Evolutionary conservation across 495 filamentous ascomycete species (phyloP), one percentile per base, ranked within the genome.

Genomic region (Usnea hakonensis): DNA sequence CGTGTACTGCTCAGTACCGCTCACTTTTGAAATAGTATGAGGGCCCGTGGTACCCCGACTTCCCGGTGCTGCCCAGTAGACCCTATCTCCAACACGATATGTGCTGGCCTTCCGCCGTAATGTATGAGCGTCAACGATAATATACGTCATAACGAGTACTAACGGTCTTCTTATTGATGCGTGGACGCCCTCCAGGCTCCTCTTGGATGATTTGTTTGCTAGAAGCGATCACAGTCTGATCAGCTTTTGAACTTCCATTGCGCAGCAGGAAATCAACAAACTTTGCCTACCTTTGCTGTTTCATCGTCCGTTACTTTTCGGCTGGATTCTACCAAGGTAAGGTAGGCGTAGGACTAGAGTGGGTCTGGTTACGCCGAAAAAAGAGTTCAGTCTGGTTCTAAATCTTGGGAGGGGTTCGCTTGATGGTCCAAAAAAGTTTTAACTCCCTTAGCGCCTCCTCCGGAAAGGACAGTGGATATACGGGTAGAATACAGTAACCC

Each of bases 1-100:
- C 9, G 53, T 64, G 46, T 64, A 64, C 35, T 60, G 60, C n/a
- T 40, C 56, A 16, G 37, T 50, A 17, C 52, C 33, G 36, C 37
- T 38, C 16, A 64, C 55, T 32, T 56, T 64, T 17, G 62, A 56
- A 26, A 64, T 33, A 37, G 32, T 38, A 33, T 48, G 61, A 19
- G 62, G 62, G 14, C 56, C 62, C 35, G 28, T 33, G 7, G 59
- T 30, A 41, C 60, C 48, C 28, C 60, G 60, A 30, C 57, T 59
- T 36, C 57, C 57, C 11, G 57, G 57, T 21, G 38, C 57, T 33
- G 38, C 57, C 30, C 38, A 43, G 57, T 41, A 26, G 57, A 59
- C 57, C 46, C 46, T 43, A 28, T 43, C 57, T 26, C 57, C 57
- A 16, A 43, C 36, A 8, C 41, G 41, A 19, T 43, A 43, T 43